Evolutionary conservation across 768 basidiomycete species (phyloP).

Genomic region (Plicaturopsis crispa): DNA sequence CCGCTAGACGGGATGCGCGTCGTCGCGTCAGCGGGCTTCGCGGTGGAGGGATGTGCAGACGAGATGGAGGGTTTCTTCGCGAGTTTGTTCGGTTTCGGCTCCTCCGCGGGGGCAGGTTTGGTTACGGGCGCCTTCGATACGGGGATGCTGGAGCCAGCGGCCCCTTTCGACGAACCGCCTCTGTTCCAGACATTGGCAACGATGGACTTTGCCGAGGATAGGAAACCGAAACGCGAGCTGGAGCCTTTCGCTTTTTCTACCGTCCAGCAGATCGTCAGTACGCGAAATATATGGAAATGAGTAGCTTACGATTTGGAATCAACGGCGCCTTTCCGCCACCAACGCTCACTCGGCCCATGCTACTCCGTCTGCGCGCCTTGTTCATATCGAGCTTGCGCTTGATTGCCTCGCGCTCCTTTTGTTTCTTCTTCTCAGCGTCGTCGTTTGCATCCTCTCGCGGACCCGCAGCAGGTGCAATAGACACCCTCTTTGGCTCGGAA

Average conservation of each 20-base stretch:
- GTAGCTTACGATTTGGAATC: conserved; percentile 29
- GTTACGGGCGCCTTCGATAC: conserved; percentile 18
- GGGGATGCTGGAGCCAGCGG: conserved; percentile 20
- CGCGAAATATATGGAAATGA: conserved; percentile 8
- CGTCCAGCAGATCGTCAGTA: conserved; percentile 21
- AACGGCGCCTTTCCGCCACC: conserved; percentile 31
- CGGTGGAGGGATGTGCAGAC: not conserved
- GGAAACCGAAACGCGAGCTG: conserved; percentile 61
- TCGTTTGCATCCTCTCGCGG: conserved; percentile 5
- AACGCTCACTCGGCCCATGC: conserved; percentile 24
- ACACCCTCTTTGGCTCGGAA: conserved; percentile 25
- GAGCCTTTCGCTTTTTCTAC: conserved; percentile 23
- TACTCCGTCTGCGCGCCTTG: conserved; percentile 20
- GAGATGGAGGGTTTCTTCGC: conserved; percentile 2
- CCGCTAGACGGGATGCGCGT: not conserved
- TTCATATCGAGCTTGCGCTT: conserved; percentile 58
- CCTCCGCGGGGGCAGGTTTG: conserved; percentile 13
- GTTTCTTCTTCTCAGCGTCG: conserved; percentile 23
- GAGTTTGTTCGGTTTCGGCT: conserved; percentile 2
- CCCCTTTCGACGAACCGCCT: conserved; percentile 21
- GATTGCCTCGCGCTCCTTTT: conserved; percentile 49
- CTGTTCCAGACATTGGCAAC: conserved; percentile 72
- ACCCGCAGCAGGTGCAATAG: conserved; percentile 18
- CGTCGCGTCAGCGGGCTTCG: not conserved
- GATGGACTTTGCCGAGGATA: conserved; percentile 60